phyloP scores from a whole-genome alignment of 2,329 filamentous ascomycete genomes.

The Neofusicoccum umdonicola region DNA sequence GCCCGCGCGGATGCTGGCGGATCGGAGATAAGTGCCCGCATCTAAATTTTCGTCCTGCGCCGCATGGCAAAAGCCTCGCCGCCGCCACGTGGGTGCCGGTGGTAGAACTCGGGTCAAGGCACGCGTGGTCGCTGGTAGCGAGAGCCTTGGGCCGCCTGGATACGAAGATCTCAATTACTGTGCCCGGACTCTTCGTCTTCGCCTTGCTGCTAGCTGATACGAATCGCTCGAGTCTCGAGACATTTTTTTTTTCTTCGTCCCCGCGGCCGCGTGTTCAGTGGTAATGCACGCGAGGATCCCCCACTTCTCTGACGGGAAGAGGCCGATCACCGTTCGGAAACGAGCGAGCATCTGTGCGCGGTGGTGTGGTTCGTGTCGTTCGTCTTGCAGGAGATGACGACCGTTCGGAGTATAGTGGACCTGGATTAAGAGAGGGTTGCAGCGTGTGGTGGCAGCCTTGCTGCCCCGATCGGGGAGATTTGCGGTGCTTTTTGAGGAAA shows the following conservation, averaged over 20 bases:
- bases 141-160: background rate
- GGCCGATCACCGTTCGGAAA: conserved; percentile 1
- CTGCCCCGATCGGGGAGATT: background rate
- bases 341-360: background rate
- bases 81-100: conserved; percentile 9
- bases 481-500: background rate
- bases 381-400: background rate
- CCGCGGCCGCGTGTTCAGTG: background rate
- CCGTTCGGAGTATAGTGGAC: background rate
- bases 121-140: background rate
- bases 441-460: conserved; percentile 1
- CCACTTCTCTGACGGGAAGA: background rate
- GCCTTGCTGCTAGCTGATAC: background rate
- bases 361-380: background rate
- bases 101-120: background rate
- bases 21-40: background rate
- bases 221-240: background rate
- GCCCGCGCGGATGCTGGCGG: conserved; percentile 1
- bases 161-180: background rate
- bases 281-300: background rate
- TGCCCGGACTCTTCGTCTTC: background rate
- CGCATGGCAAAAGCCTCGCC: background rate
- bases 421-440: background rate
- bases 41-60: background rate
- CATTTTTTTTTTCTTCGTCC: background rate